These are phyloP conservation scores for Russula dissimulans DNA, from an alignment of 768 basidiomycete genomes.

Conservation along the genomic window DNA sequence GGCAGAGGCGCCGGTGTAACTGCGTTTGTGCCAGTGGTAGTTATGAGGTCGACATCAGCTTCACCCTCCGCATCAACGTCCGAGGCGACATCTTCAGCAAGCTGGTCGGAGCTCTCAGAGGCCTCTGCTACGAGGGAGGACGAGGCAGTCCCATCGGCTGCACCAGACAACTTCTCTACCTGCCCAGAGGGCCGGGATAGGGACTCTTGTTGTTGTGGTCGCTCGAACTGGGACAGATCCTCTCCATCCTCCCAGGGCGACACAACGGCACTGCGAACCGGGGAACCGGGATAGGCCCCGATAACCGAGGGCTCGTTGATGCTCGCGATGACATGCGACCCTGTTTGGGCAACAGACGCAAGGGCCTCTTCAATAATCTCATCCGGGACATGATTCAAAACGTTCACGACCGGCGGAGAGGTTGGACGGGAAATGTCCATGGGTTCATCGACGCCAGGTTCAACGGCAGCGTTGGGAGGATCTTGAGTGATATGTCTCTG, in stretches of 20 bases:
- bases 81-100: slow-evolving; percentile 12
- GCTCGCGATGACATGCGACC: slow-evolving; percentile 17
- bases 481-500: not conserved
- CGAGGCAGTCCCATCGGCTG: not conserved
- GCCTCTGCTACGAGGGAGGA: slow-evolving; percentile 10
- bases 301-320: slow-evolving; percentile 32
- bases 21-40: not conserved
- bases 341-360: not conserved
- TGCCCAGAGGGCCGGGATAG: not conserved
- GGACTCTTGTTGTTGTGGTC: not conserved
- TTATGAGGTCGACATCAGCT: slow-evolving; percentile 3
- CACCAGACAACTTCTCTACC: not conserved
- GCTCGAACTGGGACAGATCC: not conserved
- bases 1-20: not conserved
- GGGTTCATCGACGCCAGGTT: not conserved
- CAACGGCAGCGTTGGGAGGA: not conserved
- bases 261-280: slow-evolving; percentile 27
- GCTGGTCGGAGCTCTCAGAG: slow-evolving; percentile 10
- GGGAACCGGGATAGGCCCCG: slow-evolving; percentile 37
- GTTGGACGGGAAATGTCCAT: slow-evolving; percentile 11
- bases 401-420: not conserved
- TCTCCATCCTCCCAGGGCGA: slow-evolving; percentile 2
- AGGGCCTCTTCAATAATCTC: slow-evolving; percentile 3
- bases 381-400: slow-evolving; percentile 4
- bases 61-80: slow-evolving; percentile 14